Evolutionary conservation across 768 basidiomycete species (phyloP), one percentile per base, ranked within the genome.

Genomic region (Rhodotorula sphaerocarpa): DNA sequence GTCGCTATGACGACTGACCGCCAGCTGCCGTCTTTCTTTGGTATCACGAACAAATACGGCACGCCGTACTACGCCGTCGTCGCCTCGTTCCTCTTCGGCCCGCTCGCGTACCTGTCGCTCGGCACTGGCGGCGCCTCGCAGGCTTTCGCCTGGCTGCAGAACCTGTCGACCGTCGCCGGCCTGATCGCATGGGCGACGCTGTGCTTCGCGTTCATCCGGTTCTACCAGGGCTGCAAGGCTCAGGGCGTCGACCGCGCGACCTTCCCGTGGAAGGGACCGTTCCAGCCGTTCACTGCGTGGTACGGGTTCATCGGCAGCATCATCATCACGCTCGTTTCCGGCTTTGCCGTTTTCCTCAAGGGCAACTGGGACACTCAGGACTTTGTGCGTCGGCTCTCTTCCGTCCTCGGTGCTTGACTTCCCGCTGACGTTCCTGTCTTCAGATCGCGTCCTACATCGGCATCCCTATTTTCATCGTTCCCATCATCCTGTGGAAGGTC

Each of bases 41-140:
- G 79, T 30, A 77, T 77, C 67, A 79, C 78, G 73, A 82, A 79
- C 47, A 76, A 75, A 70, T 66, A 71, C 39, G 83, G 84, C 61
- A 74, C 83, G n/a, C 83, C 83, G 0, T 73, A 79, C 62, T 56
- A 73, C 27, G 73, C 79, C 14, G 73, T 78, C 11, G 42, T 74
- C 18, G 60, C 62, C 47, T 70, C 73, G n/a, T 59, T 44, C 44
- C 45, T 70, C 14, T 75, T 76, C 63, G 72, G 70, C 20, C 57
- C 63, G 23, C 69, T 72, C 53, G 67, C 70, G 34, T 72, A 70
- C 70, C 63, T 73, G 27, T 59, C 60, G 7, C 59, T 67, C 57
- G 55, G 62, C 14, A 79, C 80, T 15, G 76, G 63, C n/a, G 80
- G 82, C 20, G 77, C 82, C 2, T 78, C 75, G 50, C 82, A 79